Evolutionary conservation across 106 monocot genomes (phyloP).

Genomic region (Dactylorhiza incarnata): DNA sequence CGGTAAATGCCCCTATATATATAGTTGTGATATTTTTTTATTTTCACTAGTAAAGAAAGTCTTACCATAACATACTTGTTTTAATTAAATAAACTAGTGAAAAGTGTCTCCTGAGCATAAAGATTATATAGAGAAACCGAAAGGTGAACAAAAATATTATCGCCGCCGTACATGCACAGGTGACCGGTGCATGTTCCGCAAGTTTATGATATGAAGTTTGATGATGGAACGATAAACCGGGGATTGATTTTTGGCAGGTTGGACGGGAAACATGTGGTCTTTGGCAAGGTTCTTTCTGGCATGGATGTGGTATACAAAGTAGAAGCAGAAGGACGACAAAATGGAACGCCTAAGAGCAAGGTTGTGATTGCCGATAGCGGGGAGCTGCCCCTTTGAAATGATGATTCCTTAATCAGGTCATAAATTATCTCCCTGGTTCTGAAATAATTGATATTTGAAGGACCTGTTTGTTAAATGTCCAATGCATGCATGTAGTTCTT

Average conservation of each 20-base stretch:
- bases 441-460: neutral
- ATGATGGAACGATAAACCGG: neutral
- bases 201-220: neutral
- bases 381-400: conserved; percentile 53
- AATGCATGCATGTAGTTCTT: neutral
- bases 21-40: too few relatives aligned
- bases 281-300: conserved; percentile 87
- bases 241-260: conserved; percentile 38
- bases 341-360: conserved; percentile 76
- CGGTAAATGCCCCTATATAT: too few relatives aligned
- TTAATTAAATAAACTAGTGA: too few relatives aligned
- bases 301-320: conserved; percentile 98
- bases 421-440: neutral
- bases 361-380: conserved; percentile 84
- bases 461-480: neutral
- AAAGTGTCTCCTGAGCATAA: too few relatives aligned
- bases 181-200: too few relatives aligned
- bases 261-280: conserved; percentile 94
- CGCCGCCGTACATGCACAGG: too few relatives aligned
- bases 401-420: neutral
- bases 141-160: too few relatives aligned
- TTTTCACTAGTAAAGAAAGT: too few relatives aligned
- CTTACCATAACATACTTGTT: too few relatives aligned
- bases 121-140: too few relatives aligned
- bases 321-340: conserved; percentile 85